phyloP scores from a whole-genome alignment of 2,329 filamentous ascomycete genomes.

The Proliferodiscus dingleyae region DNA sequence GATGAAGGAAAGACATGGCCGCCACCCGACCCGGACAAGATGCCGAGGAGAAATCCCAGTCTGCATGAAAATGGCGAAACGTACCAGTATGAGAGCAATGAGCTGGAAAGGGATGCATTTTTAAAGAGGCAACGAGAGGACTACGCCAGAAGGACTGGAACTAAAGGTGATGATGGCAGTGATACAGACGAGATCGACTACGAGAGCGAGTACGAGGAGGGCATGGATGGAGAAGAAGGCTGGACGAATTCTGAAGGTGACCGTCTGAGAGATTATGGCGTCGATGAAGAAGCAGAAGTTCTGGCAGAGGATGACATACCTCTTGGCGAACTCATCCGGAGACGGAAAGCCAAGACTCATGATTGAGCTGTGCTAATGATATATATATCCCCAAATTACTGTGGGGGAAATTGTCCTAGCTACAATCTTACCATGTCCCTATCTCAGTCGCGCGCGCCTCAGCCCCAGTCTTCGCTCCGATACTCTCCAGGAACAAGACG shows the following conservation, averaged over 20 bases:
- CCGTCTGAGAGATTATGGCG: constrained; percentile 68
- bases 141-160: constrained; percentile 33
- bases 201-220: constrained; percentile 29
- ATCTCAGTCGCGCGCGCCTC: no score
- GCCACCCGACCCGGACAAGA: constrained; percentile 57
- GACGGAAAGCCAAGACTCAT: constrained; percentile 38
- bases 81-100: constrained; percentile 26
- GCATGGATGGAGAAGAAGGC: constrained; percentile 45
- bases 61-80: constrained; percentile 4
- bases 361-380: constrained; percentile 4
- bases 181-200: constrained; percentile 26
- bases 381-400: no score
- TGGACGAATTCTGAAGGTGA: constrained; percentile 78
- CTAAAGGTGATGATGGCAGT: constrained; percentile 26
- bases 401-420: no score
- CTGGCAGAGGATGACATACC: constrained; percentile 60
- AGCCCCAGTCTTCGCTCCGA: no score
- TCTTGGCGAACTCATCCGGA: constrained; percentile 59
- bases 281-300: constrained; percentile 69
- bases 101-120: constrained; percentile 43
- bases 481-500: neutral
- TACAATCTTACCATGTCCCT: no score
- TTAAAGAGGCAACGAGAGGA: constrained; percentile 46
- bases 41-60: constrained; percentile 28
- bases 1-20: constrained; percentile 57